These are phyloP conservation scores for Linum tenue DNA, from an alignment of 345 rosid species.

Conservation along the genomic window DNA sequence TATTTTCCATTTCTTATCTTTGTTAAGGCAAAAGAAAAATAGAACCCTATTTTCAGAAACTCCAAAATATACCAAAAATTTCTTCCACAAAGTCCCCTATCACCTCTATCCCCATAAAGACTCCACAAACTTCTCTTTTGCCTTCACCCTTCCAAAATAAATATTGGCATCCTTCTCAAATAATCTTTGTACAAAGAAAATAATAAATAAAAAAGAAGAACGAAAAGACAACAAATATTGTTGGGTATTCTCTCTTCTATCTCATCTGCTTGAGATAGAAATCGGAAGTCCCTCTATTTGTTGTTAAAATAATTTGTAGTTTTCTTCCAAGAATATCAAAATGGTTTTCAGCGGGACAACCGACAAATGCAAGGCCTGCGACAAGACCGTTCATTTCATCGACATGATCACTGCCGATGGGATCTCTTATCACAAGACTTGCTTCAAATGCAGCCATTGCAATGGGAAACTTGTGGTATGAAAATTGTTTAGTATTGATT, in stretches of 20 bases:
- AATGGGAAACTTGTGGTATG: constrained; percentile 60
- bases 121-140: background rate
- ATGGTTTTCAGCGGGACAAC: constrained; percentile 57
- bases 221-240: background rate
- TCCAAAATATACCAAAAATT: background rate
- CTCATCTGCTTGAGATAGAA: constrained; percentile 8
- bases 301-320: background rate
- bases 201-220: background rate
- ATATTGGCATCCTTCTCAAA: background rate
- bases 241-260: constrained; percentile 11
- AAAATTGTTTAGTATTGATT: background rate
- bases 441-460: constrained; percentile 91
- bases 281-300: constrained; percentile 1
- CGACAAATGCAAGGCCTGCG: constrained; percentile 76
- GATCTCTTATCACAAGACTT: constrained; percentile 63
- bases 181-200: too few species aligned
- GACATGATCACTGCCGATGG: constrained; percentile 78
- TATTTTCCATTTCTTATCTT: too few species aligned
- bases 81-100: too few species aligned
- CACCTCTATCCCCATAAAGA: background rate
- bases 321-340: background rate
- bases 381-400: constrained; percentile 59
- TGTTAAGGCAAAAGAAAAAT: background rate
- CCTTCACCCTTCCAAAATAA: background rate
- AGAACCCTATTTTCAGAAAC: background rate